These are phyloP conservation scores for Talaromyces sp. DNA, from an alignment of 2,329 filamentous ascomycete species.

Conservation along the genomic window DNA sequence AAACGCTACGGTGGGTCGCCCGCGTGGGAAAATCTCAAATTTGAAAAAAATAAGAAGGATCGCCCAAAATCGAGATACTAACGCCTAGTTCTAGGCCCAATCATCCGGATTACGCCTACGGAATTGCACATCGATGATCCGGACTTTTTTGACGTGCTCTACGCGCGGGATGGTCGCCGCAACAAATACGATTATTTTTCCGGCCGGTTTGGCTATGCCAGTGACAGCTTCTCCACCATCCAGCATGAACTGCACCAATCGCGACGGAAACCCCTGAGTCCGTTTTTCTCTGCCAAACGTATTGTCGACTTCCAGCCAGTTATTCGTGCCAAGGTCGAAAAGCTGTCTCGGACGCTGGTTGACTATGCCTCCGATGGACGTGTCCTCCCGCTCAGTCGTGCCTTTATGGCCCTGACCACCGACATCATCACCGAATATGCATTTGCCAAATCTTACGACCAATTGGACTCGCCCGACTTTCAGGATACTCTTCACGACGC, in stretches of 20 bases:
- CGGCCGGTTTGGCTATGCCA: slow-evolving; percentile 23
- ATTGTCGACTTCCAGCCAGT: slow-evolving; percentile 22
- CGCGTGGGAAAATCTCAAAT: not conserved
- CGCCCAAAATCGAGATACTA: not conserved
- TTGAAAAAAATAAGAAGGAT: not conserved
- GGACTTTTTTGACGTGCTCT: slow-evolving; percentile 24
- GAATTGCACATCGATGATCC: slow-evolving; percentile 29
- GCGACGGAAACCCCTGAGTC: slow-evolving; percentile 27
- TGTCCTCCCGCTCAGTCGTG: slow-evolving; percentile 20
- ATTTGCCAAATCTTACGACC: slow-evolving; percentile 22
- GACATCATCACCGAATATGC: slow-evolving; percentile 44
- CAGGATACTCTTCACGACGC: slow-evolving; percentile 12
- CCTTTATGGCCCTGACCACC: slow-evolving; percentile 19
- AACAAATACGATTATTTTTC: slow-evolving; percentile 28
- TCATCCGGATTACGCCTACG: slow-evolving; percentile 27
- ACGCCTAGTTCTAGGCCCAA: slow-evolving; percentile 20
- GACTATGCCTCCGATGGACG: slow-evolving; percentile 18
- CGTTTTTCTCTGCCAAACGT: slow-evolving; percentile 29
- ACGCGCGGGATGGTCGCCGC: slow-evolving; percentile 25
- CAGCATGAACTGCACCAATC: slow-evolving; percentile 28
- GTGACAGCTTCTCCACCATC: slow-evolving; percentile 28
- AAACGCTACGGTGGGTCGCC: slow-evolving; percentile 17
- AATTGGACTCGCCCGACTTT: slow-evolving; percentile 16
- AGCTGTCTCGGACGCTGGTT: slow-evolving; percentile 17
- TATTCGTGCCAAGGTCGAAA: slow-evolving; percentile 17